Percentiles rank a stretch among this genome's conserved stretches.
These are phyloP conservation scores for Lentinula lateritia DNA, from an alignment of 768 basidiomycete genomes.

Conservation along the genomic window DNA sequence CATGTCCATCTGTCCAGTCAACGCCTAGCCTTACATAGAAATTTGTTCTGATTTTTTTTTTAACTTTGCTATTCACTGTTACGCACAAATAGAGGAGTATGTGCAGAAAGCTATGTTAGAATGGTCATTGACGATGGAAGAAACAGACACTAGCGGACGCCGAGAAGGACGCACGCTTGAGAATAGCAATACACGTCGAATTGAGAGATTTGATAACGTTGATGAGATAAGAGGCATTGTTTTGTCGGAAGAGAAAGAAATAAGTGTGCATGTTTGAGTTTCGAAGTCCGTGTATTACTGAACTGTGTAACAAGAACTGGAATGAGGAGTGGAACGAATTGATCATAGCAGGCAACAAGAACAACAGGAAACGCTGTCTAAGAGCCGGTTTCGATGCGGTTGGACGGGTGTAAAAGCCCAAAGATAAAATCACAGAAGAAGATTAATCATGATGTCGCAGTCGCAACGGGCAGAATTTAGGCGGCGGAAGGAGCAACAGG, in stretches of 20 bases:
- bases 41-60: too few relatives aligned
- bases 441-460: constrained; percentile 4
- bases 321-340: neutral
- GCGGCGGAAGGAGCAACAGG: constrained; percentile 13
- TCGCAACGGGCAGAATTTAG: neutral
- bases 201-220: neutral
- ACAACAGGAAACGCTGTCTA: neutral
- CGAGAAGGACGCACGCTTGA: neutral
- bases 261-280: neutral
- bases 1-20: too few relatives aligned
- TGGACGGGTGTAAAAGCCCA: neutral
- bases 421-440: neutral
- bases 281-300: neutral
- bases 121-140: neutral
- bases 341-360: neutral
- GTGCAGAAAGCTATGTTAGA: neutral
- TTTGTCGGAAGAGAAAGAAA: neutral
- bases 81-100: too few relatives aligned
- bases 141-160: neutral
- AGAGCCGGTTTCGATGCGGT: neutral
- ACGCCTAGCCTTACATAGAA: too few relatives aligned
- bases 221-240: neutral
- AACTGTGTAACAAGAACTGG: neutral
- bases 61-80: too few relatives aligned
- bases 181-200: neutral